Conservation (phyloP, 192 early-diverging fungal species). For the Coemansia sp. region DNA sequence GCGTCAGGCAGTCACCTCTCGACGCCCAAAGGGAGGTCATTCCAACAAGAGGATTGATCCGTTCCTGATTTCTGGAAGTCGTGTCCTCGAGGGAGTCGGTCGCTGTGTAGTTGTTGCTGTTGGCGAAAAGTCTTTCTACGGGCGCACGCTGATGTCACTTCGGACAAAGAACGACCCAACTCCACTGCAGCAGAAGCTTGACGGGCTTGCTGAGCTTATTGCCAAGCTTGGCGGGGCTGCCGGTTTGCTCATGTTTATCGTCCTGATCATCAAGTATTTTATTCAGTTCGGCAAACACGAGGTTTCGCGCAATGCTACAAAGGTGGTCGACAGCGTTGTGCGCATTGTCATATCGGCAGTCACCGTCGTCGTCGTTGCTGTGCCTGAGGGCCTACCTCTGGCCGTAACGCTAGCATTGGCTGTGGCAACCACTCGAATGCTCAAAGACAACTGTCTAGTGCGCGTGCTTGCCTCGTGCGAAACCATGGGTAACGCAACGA, state of each 20-base stretch:
- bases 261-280: slow-evolving; percentile 85
- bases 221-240: slow-evolving; percentile 89
- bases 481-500: slow-evolving; percentile 98
- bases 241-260: slow-evolving; percentile 82
- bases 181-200: slow-evolving; percentile 90
- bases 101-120: slow-evolving; percentile 80
- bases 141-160: slow-evolving; percentile 83
- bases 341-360: slow-evolving; percentile 87
- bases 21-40: slow-evolving; percentile 15
- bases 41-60: slow-evolving; percentile 57
- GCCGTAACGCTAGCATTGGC: slow-evolving; percentile 96
- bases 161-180: slow-evolving; percentile 83
- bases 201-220: slow-evolving; percentile 84
- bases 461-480: slow-evolving; percentile 95
- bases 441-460: slow-evolving; percentile 97
- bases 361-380: slow-evolving; percentile 95
- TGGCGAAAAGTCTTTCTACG: slow-evolving; percentile 85
- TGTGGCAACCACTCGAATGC: slow-evolving; percentile 91
- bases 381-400: slow-evolving; percentile 96
- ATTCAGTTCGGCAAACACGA: slow-evolving; percentile 54
- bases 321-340: slow-evolving; percentile 64
- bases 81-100: slow-evolving; percentile 86
- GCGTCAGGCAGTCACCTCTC: not conserved
- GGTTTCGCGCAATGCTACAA: slow-evolving; percentile 45
- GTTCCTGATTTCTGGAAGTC: slow-evolving; percentile 92